Conservation (phyloP, 208 protist species). For the Plasmodiophora brassicae region DNA sequence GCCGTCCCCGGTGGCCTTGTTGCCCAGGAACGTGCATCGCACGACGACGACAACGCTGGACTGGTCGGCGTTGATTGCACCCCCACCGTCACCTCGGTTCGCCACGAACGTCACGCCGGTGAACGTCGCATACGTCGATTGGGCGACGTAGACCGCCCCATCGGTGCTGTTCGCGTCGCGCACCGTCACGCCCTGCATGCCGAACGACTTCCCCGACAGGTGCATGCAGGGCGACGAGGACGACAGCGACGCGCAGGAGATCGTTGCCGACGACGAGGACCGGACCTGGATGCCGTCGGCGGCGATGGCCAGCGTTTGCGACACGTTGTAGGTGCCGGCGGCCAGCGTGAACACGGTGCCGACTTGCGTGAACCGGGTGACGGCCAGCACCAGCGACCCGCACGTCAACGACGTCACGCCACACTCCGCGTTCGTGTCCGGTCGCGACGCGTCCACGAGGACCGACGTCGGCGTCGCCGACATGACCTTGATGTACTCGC, state of each 20-base stretch:
- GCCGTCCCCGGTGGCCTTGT: neutral
- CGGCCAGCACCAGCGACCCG: neutral
- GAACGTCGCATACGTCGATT: neutral
- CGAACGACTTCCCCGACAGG: neutral
- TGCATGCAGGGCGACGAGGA: neutral
- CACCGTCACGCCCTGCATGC: neutral
- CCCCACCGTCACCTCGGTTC: neutral
- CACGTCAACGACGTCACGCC: neutral
- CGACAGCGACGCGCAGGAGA: neutral
- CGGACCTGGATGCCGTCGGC: neutral
- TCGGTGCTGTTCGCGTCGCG: neutral
- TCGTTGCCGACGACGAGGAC: neutral
- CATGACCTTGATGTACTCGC: neutral
- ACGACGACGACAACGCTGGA: neutral
- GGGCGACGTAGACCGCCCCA: neutral
- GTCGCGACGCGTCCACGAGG: neutral
- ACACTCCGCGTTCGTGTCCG: neutral
- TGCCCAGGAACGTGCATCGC: neutral
- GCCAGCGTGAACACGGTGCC: neutral
- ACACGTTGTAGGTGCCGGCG: neutral
- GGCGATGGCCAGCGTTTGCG: neutral
- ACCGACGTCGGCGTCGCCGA: neutral
- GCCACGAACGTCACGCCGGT: neutral
- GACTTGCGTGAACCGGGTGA: neutral
- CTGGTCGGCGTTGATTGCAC: neutral